phyloP scores from a whole-genome alignment of 1,284 basidiomycete species.

The Microbotryum silenes-acaulis region DNA sequence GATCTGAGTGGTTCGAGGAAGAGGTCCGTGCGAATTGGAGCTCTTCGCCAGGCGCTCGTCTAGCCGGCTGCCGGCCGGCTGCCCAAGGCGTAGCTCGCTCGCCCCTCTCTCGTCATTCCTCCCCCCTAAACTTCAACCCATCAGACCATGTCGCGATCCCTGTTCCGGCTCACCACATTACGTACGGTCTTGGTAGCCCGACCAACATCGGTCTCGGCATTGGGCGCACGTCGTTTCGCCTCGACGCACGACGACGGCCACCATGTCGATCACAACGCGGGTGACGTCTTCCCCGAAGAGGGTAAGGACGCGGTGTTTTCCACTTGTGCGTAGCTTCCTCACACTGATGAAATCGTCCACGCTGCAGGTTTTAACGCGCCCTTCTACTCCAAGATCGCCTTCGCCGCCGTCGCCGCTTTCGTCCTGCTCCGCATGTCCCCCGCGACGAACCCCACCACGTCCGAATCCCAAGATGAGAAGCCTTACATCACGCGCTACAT shows the following conservation, averaged over 20 bases:
- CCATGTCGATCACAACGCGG: not conserved
- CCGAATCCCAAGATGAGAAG: constrained; percentile 8
- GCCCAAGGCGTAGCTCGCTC: no score
- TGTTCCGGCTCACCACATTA: no score
- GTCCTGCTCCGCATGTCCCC: constrained; percentile 36
- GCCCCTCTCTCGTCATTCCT: no score
- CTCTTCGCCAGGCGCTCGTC: no score
- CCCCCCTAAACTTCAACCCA: no score
- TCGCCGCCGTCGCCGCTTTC: constrained; percentile 29
- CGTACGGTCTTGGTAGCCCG: no score
- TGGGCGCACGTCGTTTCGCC: not conserved
- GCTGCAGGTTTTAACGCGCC: constrained; percentile 30
- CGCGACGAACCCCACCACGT: constrained; percentile 18
- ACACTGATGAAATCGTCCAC: not conserved
- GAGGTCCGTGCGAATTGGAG: no score
- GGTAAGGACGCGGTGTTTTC: not conserved
- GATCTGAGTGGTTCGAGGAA: no score
- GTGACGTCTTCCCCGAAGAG: constrained; percentile 5
- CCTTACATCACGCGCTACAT: constrained; percentile 42
- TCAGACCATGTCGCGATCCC: no score
- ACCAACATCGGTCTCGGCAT: no score
- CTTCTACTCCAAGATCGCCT: constrained; percentile 29
- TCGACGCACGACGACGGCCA: constrained; percentile 1
- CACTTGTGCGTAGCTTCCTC: not conserved
- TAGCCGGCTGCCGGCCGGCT: no score